phyloP scores from a whole-genome alignment of 116 monocot species.

The Papilionanthe hybrid region DNA sequence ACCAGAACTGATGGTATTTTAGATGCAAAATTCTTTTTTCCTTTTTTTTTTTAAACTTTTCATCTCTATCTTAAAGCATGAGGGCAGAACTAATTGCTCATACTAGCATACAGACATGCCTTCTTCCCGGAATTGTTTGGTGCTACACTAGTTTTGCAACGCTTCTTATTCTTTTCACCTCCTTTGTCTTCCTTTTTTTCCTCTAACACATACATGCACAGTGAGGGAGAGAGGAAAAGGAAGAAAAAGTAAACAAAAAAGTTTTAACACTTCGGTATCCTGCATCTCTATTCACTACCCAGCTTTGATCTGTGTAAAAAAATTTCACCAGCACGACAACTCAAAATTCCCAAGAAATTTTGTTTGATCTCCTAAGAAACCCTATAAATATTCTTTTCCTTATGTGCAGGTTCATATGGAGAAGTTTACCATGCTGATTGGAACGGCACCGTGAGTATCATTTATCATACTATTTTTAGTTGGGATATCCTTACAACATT shows the following conservation, averaged over 20 bases:
- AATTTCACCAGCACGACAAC: background rate
- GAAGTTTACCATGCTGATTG: constrained; percentile 99
- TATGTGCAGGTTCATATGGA: constrained; percentile 90
- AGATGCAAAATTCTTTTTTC: background rate
- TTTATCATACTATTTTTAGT: constrained; percentile 5
- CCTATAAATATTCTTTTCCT: background rate
- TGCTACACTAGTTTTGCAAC: background rate
- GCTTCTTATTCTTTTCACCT: no score
- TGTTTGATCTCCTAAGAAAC: background rate
- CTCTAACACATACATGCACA: background rate
- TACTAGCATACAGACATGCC: background rate
- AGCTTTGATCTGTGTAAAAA: background rate
- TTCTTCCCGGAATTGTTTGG: background rate
- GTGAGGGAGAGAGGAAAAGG: background rate
- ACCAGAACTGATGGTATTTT: background rate
- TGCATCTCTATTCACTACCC: background rate
- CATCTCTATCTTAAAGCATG: background rate
- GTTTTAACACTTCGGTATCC: background rate
- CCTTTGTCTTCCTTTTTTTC: background rate
- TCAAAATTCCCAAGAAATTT: background rate
- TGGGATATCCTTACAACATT: background rate
- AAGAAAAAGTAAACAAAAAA: background rate
- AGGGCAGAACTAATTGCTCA: background rate
- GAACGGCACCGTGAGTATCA: constrained; percentile 84
- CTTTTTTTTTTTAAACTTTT: background rate